Conservation (phyloP, 2,329 filamentous ascomycete species). For the Fusarium dimerum region DNA sequence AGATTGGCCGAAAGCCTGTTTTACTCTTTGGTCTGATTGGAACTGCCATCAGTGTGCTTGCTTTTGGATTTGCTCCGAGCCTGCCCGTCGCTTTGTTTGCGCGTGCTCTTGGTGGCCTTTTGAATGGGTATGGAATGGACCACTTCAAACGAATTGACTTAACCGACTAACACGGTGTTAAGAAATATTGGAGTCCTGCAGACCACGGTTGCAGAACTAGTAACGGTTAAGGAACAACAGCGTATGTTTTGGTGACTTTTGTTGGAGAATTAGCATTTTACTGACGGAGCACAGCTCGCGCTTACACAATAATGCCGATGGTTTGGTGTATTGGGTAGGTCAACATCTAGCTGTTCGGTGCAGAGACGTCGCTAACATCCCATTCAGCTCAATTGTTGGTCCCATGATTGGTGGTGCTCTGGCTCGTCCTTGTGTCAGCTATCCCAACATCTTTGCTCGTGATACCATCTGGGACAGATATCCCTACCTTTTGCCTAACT, state of each 20-base stretch:
- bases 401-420: constrained; percentile 89
- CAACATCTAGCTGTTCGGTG: not conserved
- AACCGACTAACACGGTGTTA: constrained; percentile 36
- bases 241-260: constrained; percentile 53
- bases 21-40: constrained; percentile 86
- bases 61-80: constrained; percentile 87
- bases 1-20: constrained; percentile 88
- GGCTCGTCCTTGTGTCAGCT: constrained; percentile 81
- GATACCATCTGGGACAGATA: constrained; percentile 82
- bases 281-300: constrained; percentile 63
- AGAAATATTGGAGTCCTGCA: constrained; percentile 94
- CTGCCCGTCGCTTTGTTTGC: constrained; percentile 82
- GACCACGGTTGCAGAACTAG: constrained; percentile 91
- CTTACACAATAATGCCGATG: constrained; percentile 97
- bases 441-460: constrained; percentile 70
- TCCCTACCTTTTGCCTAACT: constrained; percentile 88
- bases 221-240: constrained; percentile 91
- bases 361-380: constrained; percentile 27
- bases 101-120: constrained; percentile 81
- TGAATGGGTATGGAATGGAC: constrained; percentile 74
- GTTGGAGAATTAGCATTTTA: not conserved
- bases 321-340: constrained; percentile 91
- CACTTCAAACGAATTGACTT: constrained; percentile 2
- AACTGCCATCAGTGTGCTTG: constrained; percentile 87
- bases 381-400: constrained; percentile 78